Conservation (phyloP, 2,329 filamentous ascomycete species). For the Aspergillus ochraceus region DNA sequence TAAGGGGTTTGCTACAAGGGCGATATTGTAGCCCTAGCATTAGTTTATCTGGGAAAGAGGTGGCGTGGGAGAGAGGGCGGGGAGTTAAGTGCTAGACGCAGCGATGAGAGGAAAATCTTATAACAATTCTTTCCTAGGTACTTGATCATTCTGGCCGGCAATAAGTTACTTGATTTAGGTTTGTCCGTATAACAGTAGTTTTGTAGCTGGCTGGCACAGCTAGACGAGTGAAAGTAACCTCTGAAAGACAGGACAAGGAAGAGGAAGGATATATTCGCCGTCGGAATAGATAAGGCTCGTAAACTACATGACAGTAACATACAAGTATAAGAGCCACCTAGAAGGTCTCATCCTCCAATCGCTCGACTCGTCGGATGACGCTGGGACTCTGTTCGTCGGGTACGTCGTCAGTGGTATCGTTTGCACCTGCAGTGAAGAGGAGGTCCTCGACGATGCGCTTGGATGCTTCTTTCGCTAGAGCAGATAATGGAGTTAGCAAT, state of each 20-base stretch:
- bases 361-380: constrained; percentile 42
- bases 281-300: neutral
- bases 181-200: too few relatives aligned
- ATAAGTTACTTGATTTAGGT: too few relatives aligned
- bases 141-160: too few relatives aligned
- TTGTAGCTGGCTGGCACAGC: too few relatives aligned
- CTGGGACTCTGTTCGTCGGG: constrained; percentile 45
- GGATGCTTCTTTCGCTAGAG: constrained; percentile 49
- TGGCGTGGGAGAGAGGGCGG: too few relatives aligned
- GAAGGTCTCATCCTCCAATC: constrained; percentile 50
- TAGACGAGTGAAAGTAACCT: too few relatives aligned
- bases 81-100: too few relatives aligned
- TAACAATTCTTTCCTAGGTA: too few relatives aligned
- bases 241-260: too few relatives aligned
- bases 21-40: neutral
- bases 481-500: neutral
- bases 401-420: constrained; percentile 38
- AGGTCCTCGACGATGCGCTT: constrained; percentile 51
- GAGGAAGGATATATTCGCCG: neutral
- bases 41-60: neutral
- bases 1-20: too few relatives aligned
- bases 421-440: constrained; percentile 46
- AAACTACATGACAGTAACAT: neutral
- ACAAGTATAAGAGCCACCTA: constrained; percentile 21
- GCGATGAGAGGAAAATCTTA: too few relatives aligned